Evolutionary conservation across 202 grass and related monocot genomes (phyloP).

Genomic region (Alloteropsis angusta): DNA sequence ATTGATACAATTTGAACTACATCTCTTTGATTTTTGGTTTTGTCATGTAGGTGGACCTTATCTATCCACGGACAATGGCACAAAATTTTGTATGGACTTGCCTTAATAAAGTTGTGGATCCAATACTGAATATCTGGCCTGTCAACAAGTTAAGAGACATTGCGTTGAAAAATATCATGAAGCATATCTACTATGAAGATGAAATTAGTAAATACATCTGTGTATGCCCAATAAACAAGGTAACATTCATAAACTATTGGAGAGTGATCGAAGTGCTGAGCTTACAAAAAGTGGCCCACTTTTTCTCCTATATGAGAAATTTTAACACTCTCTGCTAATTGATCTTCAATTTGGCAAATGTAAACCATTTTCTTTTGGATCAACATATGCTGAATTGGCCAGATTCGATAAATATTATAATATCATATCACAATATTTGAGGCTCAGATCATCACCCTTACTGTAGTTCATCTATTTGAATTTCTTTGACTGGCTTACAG

Average conservation of each 20-base stretch:
- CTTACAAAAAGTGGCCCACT: background rate
- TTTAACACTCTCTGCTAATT: background rate
- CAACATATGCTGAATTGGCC: background rate
- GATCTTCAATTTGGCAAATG: background rate
- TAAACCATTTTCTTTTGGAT: background rate
- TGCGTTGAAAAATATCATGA: constrained; percentile 21
- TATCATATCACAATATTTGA: background rate
- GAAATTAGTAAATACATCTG: constrained; percentile 27
- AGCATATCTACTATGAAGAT: constrained; percentile 46
- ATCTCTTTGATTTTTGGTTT: background rate
- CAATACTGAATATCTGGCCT: constrained; percentile 30
- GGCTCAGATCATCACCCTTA: background rate
- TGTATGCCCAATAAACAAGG: constrained; percentile 29
- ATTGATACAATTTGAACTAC: background rate
- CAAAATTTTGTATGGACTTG: constrained; percentile 21
- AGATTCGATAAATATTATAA: background rate
- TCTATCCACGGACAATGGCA: constrained; percentile 6
- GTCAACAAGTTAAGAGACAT: constrained; percentile 21
- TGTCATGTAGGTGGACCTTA: constrained; percentile 28
- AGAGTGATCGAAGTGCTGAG: background rate
- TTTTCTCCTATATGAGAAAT: background rate
- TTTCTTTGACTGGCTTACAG: background rate
- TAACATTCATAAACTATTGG: background rate
- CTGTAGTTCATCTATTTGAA: background rate
- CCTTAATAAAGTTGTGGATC: constrained; percentile 32